Base-by-base conservation (phyloP, 345 rosid genomes). In the Melaleuca alternifolia region DNA sequence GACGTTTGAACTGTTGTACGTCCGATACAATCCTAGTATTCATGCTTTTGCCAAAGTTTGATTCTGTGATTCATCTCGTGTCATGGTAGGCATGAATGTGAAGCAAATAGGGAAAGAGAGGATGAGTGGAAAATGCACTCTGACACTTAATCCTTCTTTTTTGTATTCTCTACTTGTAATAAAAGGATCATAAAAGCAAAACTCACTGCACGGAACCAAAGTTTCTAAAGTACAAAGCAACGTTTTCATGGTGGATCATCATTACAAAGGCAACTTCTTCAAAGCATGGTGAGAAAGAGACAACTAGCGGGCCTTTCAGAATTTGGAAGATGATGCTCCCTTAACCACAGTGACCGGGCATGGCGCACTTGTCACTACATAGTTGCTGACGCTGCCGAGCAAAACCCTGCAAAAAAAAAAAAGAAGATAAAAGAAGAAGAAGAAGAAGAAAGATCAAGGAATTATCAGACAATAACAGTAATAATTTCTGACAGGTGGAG, bases 311-410 rank as follows among this genome's bases (percentile, higher is more conserved):
- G 79, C 79, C 79, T 71, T 71, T 71, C 79, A 71, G 79, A 41
- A 33, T 21, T 83, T 65, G 76, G 62, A 51, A 33, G 82, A 50
- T 10, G 89, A 6, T 3, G 87, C 59, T 2, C 88, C 93, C 87
- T 94, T 96, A 26, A 94, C 97, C 85, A 96, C 95, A 23, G 97
- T 94, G 44, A 96, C 97, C 21, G 98, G 97, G 62, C 98, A 94
- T 65, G 95, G 79, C 56, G 97, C 96, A 87, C 92, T 91, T 56
- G 91, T 86, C 91, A 96, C 94, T 90, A 94, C 96, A 86, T 94
- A 88, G 82, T 91, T 90, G 95, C 95, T 94, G 50, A 96, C 97
- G 87, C 98, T 96, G 6, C 97, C 98, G 53, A 96, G 92, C 89
- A 96, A 86, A 51, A 94, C 89, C 94, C 98, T 96, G 92, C 76